A percentile compares a stretch with the other conserved stretches of the same genome.
Conservation (phyloP, 345 rosid genomes). For the Melaleuca quinquenervia region DNA sequence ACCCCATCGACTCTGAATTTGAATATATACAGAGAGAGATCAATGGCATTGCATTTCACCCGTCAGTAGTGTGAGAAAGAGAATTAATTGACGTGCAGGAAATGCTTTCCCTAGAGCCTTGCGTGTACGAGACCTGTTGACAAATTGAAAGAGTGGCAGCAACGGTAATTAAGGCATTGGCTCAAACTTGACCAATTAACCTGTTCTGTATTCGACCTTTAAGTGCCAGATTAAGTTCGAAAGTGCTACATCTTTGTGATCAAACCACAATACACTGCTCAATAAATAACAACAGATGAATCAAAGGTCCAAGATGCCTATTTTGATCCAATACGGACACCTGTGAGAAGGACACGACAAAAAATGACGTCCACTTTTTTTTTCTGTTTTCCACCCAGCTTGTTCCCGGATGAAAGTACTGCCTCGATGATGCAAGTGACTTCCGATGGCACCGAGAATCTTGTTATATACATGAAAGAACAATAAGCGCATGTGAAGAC, state of each 20-base stretch:
- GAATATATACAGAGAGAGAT: neutral
- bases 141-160: neutral
- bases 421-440: neutral
- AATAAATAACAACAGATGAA: neutral
- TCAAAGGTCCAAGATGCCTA: neutral
- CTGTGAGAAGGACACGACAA: neutral
- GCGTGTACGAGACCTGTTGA: neutral
- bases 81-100: neutral
- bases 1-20: neutral
- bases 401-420: neutral
- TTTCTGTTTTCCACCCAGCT: neutral
- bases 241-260: neutral
- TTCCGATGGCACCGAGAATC: neutral
- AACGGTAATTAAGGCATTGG: neutral
- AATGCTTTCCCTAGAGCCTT: neutral
- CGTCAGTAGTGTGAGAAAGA: neutral
- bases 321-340: neutral
- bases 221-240: neutral
- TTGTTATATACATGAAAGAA: slow-evolving; percentile 13
- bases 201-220: neutral
- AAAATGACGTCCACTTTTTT: neutral
- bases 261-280: neutral
- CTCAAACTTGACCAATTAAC: neutral
- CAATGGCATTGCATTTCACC: neutral
- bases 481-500: slow-evolving; percentile 1